Percentiles rank a stretch among this genome's conserved stretches.
Conservation (phyloP, 345 rosid genomes). For the Bruguiera parviflora region DNA sequence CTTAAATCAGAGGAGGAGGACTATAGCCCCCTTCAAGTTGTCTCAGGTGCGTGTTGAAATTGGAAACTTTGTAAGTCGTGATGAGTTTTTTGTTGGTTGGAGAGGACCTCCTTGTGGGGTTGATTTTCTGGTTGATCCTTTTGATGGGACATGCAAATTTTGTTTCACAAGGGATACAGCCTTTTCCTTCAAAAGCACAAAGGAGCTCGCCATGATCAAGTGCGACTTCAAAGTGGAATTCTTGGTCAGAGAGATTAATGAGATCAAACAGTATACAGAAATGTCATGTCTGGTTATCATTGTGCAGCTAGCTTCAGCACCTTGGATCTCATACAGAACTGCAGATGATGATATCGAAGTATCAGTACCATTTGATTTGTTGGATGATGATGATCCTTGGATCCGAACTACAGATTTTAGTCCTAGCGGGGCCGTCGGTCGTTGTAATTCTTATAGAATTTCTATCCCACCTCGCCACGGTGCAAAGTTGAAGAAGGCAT, state of each 20-base stretch:
- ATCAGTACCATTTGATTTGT: conserved; percentile 50
- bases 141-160: conserved; percentile 68
- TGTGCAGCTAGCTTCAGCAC: conserved; percentile 71
- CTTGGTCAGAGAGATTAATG: conserved; percentile 62
- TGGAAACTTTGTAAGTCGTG: conserved; percentile 48
- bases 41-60: conserved; percentile 58
- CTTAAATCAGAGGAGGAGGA: conserved; percentile 66
- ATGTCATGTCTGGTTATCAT: conserved; percentile 41
- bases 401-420: conserved; percentile 86
- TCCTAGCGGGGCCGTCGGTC: conserved; percentile 65
- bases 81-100: conserved; percentile 67
- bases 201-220: conserved; percentile 50
- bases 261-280: conserved; percentile 44
- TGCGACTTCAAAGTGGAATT: conserved; percentile 85
- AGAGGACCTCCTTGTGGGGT: conserved; percentile 55
- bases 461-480: conserved; percentile 64
- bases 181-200: conserved; percentile 54
- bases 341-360: conserved; percentile 70
- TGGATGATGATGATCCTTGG: conserved; percentile 99
- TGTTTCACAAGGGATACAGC: conserved; percentile 62
- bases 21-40: conserved; percentile 47
- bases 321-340: conserved; percentile 73
- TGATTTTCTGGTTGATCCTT: conserved; percentile 79
- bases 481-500: conserved; percentile 44
- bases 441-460: conserved; percentile 57